A percentile compares a stretch with the other conserved stretches of the same genome.
Conservation (phyloP, 1,284 basidiomycete species). For the Pterulicium gracile region DNA sequence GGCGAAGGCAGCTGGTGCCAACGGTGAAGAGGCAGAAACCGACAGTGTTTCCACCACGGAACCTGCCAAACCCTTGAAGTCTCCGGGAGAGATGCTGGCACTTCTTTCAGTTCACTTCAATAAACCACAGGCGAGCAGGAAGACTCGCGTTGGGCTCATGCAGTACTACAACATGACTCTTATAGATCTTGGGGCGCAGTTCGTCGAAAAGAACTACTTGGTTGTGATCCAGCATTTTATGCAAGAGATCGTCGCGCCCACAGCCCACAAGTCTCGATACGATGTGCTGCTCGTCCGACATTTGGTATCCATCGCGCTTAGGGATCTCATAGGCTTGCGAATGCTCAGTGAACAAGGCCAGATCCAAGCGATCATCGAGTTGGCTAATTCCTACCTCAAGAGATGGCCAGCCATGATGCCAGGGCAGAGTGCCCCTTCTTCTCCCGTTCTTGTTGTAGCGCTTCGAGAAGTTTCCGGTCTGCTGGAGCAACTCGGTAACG, state of each 20-base stretch:
- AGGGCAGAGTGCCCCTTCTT: slow-evolving; percentile 63
- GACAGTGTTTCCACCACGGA: slow-evolving; percentile 42
- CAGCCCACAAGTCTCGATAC: slow-evolving; percentile 50
- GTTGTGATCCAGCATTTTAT: slow-evolving; percentile 74
- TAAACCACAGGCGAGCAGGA: slow-evolving; percentile 56
- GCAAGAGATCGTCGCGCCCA: slow-evolving; percentile 59
- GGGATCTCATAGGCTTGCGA: slow-evolving; percentile 80
- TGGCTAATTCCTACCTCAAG: slow-evolving; percentile 74
- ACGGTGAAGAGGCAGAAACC: slow-evolving; percentile 38
- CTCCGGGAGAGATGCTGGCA: slow-evolving; percentile 72
- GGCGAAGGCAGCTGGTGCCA: slow-evolving; percentile 41
- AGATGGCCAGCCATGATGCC: slow-evolving; percentile 92
- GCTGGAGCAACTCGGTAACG: slow-evolving; percentile 85
- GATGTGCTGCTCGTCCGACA: slow-evolving; percentile 70
- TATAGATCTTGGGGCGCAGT: slow-evolving; percentile 62
- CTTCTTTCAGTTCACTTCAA: slow-evolving; percentile 77
- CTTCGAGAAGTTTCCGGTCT: slow-evolving; percentile 81
- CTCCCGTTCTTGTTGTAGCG: slow-evolving; percentile 66
- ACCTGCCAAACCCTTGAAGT: slow-evolving; percentile 63
- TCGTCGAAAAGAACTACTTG: slow-evolving; percentile 79
- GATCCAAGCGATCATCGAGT: slow-evolving; percentile 82
- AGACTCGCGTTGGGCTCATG: slow-evolving; percentile 76
- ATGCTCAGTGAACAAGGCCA: slow-evolving; percentile 91
- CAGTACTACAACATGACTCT: slow-evolving; percentile 83
- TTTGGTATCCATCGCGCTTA: slow-evolving; percentile 66